Evolutionary conservation across 1,139 yeast species (phyloP), one percentile per base, ranked within the genome.

Genomic region (Yamadazyma dushanensis): DNA sequence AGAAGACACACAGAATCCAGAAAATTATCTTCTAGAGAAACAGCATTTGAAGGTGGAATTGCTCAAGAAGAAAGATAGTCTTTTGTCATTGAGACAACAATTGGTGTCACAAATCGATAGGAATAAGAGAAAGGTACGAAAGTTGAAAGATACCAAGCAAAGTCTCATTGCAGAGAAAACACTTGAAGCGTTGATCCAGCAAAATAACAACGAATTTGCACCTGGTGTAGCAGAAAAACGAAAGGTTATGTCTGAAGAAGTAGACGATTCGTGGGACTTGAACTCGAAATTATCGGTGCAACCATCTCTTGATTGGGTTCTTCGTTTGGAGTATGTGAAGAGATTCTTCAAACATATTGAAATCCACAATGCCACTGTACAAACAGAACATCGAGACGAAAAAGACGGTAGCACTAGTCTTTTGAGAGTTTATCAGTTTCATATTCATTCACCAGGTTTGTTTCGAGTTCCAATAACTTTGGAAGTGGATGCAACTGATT

Each of bases 291-390:
- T 69, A 30, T 54, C 61, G 37, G 72, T 67, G 1, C 51, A 57
- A 8, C 74, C 75, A 1, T 60, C 73, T 1, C 43, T 48, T 5
- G 57, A 67, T 38, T 67, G 73, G 72, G 31, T 40, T 8, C 49
- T 54, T 24, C 48, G 76, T 14, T 40, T 66, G 15, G 39, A 46
- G 11, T 45, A 54, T 35, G 50, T 63, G 11, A 54, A 48, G 34
- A 46, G 46, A 37, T 65, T 69, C 37, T 23, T 35, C 9, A 29
- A 23, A 2, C 26, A 35, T 24, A 29, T 41, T 6, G 23, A 14
- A 16, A 16, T 41, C 8, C 15, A 27, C 5, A 21, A 35, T 25
- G 45, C 45, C 4, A 14, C 34, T 3, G 41, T 41, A 4, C 11
- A 26, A 2, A 30, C 37, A 3, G 22, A 31, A 10, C 18, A 21